phyloP scores from a whole-genome alignment of 2,329 filamentous ascomycete species.

The Botrytis galanthina region DNA sequence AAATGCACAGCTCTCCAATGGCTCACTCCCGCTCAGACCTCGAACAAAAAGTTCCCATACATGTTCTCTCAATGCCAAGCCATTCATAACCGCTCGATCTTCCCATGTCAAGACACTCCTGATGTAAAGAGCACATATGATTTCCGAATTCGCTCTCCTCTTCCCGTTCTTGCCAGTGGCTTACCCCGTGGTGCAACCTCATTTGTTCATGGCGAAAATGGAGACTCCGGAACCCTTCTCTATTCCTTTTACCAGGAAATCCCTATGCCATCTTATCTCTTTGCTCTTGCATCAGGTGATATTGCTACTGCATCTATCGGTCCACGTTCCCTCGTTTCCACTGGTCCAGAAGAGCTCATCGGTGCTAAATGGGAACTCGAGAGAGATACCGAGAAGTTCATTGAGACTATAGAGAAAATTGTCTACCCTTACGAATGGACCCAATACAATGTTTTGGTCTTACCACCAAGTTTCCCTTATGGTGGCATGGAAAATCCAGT shows the following conservation, averaged over 20 bases:
- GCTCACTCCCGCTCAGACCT: slow-evolving; percentile 90
- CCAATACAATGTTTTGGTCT: slow-evolving; percentile 87
- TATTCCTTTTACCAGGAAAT: slow-evolving; percentile 89
- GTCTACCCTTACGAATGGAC: slow-evolving; percentile 93
- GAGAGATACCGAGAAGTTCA: slow-evolving; percentile 85
- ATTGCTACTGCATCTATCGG: slow-evolving; percentile 84
- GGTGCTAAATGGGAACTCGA: slow-evolving; percentile 90
- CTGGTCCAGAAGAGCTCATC: slow-evolving; percentile 81
- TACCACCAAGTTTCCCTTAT: slow-evolving; percentile 82
- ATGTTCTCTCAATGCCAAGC: slow-evolving; percentile 99
- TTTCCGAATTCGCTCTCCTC: slow-evolving; percentile 81
- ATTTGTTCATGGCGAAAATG: slow-evolving; percentile 52
- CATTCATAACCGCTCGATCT: slow-evolving; percentile 89
- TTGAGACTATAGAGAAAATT: slow-evolving; percentile 76
- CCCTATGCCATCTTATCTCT: slow-evolving; percentile 91
- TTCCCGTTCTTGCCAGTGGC: slow-evolving; percentile 91
- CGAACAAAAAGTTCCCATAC: slow-evolving; percentile 93
- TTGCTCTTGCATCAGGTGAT: slow-evolving; percentile 86
- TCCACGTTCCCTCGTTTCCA: slow-evolving; percentile 78
- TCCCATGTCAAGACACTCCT: slow-evolving; percentile 96
- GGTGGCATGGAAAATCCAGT: slow-evolving; percentile 70
- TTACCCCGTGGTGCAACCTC: slow-evolving; percentile 56
- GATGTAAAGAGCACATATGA: slow-evolving; percentile 95
- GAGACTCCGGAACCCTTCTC: slow-evolving; percentile 52
- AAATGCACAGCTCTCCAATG: slow-evolving; percentile 92